Evolutionary conservation across 108 stramenopile species (phyloP).

Genomic region (Nitzschia inconspicua): DNA sequence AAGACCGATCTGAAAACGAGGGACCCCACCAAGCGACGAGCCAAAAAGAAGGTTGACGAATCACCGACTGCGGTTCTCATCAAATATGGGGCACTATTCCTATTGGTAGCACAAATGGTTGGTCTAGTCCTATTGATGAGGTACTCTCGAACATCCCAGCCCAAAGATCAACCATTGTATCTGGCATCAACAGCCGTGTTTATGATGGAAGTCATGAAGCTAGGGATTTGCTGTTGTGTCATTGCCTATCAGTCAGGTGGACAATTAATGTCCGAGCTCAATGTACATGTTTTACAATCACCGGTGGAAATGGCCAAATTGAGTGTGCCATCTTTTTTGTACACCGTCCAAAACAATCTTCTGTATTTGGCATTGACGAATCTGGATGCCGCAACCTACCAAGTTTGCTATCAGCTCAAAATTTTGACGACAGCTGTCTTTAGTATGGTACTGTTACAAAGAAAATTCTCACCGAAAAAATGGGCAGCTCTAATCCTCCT

Average conservation of each 20-base stretch:
- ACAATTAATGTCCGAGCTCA: slow-evolving; percentile 29
- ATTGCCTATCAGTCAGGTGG: slow-evolving; percentile 54
- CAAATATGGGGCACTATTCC: slow-evolving; percentile 77
- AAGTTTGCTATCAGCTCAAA: slow-evolving; percentile 98
- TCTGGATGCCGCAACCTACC: slow-evolving; percentile 95
- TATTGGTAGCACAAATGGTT: slow-evolving; percentile 87
- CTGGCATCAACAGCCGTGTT: slow-evolving; percentile 84
- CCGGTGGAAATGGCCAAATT: slow-evolving; percentile 91
- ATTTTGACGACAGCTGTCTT: slow-evolving; percentile 98
- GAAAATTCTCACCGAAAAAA: slow-evolving; percentile 67
- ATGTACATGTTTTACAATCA: slow-evolving; percentile 35
- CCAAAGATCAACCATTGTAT: slow-evolving; percentile 58
- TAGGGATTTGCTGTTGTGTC: slow-evolving; percentile 57
- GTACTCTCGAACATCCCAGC: slow-evolving; percentile 61
- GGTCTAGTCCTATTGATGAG: slow-evolving; percentile 83
- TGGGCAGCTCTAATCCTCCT: slow-evolving; percentile 89
- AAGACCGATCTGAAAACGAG: slow-evolving; percentile 6
- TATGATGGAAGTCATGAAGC: slow-evolving; percentile 83
- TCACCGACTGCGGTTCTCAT: slow-evolving; percentile 26
- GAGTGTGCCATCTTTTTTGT: slow-evolving; percentile 94
- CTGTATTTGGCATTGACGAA: slow-evolving; percentile 94
- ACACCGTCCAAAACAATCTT: slow-evolving; percentile 97
- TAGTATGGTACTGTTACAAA: slow-evolving; percentile 81
- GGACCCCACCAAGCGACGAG: slow-evolving; percentile 9
- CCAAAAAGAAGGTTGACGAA: slow-evolving; percentile 8